These are phyloP conservation scores for Gyromitra esculenta DNA, from an alignment of 2,329 filamentous ascomycete species.

Conservation along the genomic window DNA sequence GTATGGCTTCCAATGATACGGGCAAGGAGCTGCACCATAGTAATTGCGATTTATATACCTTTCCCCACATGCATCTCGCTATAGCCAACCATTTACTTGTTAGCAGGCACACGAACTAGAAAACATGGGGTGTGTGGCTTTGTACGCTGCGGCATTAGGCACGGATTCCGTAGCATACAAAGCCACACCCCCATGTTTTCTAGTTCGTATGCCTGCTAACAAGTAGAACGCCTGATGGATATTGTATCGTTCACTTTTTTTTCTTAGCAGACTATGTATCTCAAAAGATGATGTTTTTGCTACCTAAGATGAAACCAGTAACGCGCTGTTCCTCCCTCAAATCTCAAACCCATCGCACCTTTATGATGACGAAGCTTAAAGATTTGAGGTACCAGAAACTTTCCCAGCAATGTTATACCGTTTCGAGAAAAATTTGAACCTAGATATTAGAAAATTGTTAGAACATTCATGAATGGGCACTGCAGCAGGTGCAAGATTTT, in stretches of 20 bases:
- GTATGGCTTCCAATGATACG: not conserved
- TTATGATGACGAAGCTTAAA: constrained; percentile 10
- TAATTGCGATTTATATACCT: not conserved
- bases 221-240: not conserved
- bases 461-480: not conserved
- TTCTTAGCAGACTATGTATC: not conserved
- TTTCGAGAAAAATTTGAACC: constrained; percentile 89
- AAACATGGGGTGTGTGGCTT: no score
- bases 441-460: not conserved
- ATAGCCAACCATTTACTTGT: not conserved
- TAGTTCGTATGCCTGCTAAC: no score
- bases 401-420: constrained; percentile 88
- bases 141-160: no score
- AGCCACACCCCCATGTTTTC: no score
- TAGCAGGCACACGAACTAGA: no score
- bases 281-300: not conserved
- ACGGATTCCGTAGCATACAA: no score
- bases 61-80: not conserved
- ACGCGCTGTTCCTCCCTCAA: constrained; percentile 3
- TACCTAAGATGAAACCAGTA: constrained; percentile 12
- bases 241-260: not conserved
- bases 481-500: constrained; percentile 9
- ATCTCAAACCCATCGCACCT: not conserved
- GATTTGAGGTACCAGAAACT: constrained; percentile 61
- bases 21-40: not conserved